Evolutionary conservation across 768 basidiomycete species (phyloP), one percentile per base, ranked within the genome.

Genomic region (Termitomyces heimii): DNA sequence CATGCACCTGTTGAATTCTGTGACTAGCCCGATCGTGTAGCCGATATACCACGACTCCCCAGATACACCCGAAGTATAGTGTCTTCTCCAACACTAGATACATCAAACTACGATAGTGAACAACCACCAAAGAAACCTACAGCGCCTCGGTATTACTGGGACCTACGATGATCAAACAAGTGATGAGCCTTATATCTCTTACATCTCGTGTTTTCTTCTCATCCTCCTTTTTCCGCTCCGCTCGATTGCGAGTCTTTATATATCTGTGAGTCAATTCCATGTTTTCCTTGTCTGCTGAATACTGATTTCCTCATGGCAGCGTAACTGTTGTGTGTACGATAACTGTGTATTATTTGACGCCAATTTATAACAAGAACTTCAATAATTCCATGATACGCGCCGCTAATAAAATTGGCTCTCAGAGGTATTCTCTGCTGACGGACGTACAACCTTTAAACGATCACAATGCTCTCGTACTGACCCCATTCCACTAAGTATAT

Each of bases 131-230:
- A 67, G 44, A 67, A 69, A 43, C 69, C 64, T 5, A 28, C 54
- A 42, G 39, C 52, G 32, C 68, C 68, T 34, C 67, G 66, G 48
- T 71, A 72, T 51, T 70, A 72, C 51, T 72, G 70, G 70, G 65
- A 69, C 26, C 57, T 62, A 39, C 65, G 66, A 53, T 66, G 58
- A 47, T 26, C 4, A 22, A 20, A 20, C 18, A 5, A 43, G 12
- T 34, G 22, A 40, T 20, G 39, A 40, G 8, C n/a, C n/a, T 18
- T 7, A 18, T 39, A 18, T n/a, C 18, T 39, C 37, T 39, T 39
- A 14, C 44, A 10, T 46, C 29, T 2, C 28, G 10, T 39, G 18
- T 51, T 18, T n/a, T 28, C 18, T 18, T 18, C 16, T 28, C 20
- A 34, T 49, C 20, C 32, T 34, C 26, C 18, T 40, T 37, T 52